Conservation (phyloP, 331 rosid species). For the Quercus phellos region DNA sequence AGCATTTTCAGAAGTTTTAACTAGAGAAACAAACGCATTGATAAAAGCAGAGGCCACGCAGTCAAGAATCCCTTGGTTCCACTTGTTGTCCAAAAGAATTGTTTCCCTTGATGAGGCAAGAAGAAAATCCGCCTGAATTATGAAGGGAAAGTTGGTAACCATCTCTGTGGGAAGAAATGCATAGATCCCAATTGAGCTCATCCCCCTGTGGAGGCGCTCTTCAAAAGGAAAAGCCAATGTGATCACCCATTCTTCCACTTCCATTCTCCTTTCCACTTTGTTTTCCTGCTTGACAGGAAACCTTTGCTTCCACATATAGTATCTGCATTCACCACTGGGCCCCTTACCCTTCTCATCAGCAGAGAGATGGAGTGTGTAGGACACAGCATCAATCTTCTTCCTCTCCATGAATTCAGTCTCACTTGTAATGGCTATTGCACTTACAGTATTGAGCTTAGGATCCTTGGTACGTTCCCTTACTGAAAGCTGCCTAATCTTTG, state of each 20-base stretch:
- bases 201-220: slow-evolving; percentile 48
- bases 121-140: slow-evolving; percentile 84
- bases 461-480: slow-evolving; percentile 46
- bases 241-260: slow-evolving; percentile 54
- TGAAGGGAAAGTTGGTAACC: slow-evolving; percentile 73
- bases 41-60: slow-evolving; percentile 63
- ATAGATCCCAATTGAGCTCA: slow-evolving; percentile 57
- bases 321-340: slow-evolving; percentile 37
- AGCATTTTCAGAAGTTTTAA: slow-evolving; percentile 21
- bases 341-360: slow-evolving; percentile 26
- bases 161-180: slow-evolving; percentile 89
- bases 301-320: slow-evolving; percentile 79
- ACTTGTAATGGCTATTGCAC: slow-evolving; percentile 46
- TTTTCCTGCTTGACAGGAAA: slow-evolving; percentile 54
- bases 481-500: slow-evolving; percentile 59
- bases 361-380: slow-evolving; percentile 57
- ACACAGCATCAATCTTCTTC: slow-evolving; percentile 66
- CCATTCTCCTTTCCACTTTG: slow-evolving; percentile 60
- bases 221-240: slow-evolving; percentile 70
- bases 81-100: slow-evolving; percentile 57
- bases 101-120: slow-evolving; percentile 78
- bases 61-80: slow-evolving; percentile 76
- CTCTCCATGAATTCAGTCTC: slow-evolving; percentile 39
- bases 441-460: slow-evolving; percentile 33
- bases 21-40: slow-evolving; percentile 52